Percentiles rank a stretch among this genome's conserved stretches.
Evolutionary conservation across 257 asterid genomes (phyloP).

Genomic region (Scutellaria minor): DNA sequence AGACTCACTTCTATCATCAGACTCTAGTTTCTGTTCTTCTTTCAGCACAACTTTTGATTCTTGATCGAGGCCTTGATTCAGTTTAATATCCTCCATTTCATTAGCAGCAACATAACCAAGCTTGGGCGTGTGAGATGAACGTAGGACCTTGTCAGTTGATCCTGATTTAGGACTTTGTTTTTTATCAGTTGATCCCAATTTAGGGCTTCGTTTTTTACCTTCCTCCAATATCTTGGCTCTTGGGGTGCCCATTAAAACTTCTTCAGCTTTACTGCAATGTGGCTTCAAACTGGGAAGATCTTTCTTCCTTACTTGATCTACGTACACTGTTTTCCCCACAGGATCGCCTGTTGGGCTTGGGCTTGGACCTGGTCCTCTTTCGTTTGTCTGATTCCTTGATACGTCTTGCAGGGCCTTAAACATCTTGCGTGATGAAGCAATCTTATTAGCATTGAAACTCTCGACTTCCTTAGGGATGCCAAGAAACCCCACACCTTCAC

Average conservation of each 20-base stretch:
- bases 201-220: constrained; percentile 37
- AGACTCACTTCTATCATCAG: constrained; percentile 33
- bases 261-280: constrained; percentile 36
- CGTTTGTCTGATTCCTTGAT: constrained; percentile 48
- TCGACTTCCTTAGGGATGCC: constrained; percentile 71
- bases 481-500: constrained; percentile 74
- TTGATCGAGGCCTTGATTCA: constrained; percentile 29
- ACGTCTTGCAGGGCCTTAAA: constrained; percentile 63
- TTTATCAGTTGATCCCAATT: constrained; percentile 24
- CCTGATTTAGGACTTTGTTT: constrained; percentile 30
- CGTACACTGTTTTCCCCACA: constrained; percentile 50
- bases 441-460: constrained; percentile 48
- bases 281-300: constrained; percentile 30
- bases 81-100: constrained; percentile 31
- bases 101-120: constrained; percentile 25
- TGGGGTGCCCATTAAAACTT: background rate
- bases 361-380: constrained; percentile 43
- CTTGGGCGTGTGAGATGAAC: constrained; percentile 19
- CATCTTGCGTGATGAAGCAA: constrained; percentile 57
- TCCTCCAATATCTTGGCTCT: constrained; percentile 24
- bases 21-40: constrained; percentile 31
- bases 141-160: constrained; percentile 33
- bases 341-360: constrained; percentile 36
- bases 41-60: constrained; percentile 31
- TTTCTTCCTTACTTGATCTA: constrained; percentile 50